Evolutionary conservation across 2,329 filamentous ascomycete genomes (phyloP).

Genomic region (Beauveria rudraprayagi): DNA sequence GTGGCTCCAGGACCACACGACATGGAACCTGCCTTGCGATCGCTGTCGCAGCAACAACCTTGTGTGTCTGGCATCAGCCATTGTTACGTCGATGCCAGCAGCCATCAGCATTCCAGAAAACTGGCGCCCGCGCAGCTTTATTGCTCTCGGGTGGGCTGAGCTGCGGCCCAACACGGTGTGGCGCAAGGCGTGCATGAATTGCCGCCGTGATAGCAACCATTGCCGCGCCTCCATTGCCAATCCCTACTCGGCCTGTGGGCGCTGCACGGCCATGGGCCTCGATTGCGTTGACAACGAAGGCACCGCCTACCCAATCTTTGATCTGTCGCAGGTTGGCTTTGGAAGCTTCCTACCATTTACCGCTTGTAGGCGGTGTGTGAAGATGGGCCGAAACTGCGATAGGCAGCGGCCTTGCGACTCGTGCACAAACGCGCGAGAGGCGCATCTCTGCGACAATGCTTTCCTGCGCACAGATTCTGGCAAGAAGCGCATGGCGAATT

Average conservation of each 20-base stretch:
- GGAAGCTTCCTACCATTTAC: slow-evolving; percentile 21
- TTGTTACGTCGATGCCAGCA: slow-evolving; percentile 10
- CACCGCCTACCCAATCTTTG: slow-evolving; percentile 18
- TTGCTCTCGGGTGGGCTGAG: slow-evolving; percentile 15
- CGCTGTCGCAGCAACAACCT: slow-evolving; percentile 15
- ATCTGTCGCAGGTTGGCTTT: slow-evolving; percentile 25
- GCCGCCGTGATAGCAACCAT: slow-evolving; percentile 12
- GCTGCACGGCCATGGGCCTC: slow-evolving; percentile 24
- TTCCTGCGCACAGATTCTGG: slow-evolving; percentile 11
- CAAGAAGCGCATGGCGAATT: slow-evolving; percentile 11
- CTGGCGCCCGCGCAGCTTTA: slow-evolving; percentile 13
- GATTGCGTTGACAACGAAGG: slow-evolving; percentile 17
- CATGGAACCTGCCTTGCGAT: slow-evolving; percentile 17
- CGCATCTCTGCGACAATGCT: slow-evolving; percentile 13
- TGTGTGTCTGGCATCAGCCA: slow-evolving; percentile 17
- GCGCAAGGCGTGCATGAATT: slow-evolving; percentile 15
- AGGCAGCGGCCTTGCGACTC: slow-evolving; percentile 30
- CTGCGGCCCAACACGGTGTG: slow-evolving; percentile 12
- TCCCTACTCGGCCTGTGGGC: slow-evolving; percentile 17
- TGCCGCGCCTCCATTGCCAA: slow-evolving; percentile 15
- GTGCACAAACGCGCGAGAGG: slow-evolving; percentile 18
- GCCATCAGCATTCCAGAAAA: slow-evolving; percentile 5
- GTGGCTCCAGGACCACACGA: slow-evolving; percentile 16
- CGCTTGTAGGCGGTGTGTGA: slow-evolving; percentile 19
- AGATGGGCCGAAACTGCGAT: slow-evolving; percentile 23